These are phyloP conservation scores for Magnusiomyces fungicola DNA, from an alignment of 1,139 yeast genomes.

Conservation along the genomic window DNA sequence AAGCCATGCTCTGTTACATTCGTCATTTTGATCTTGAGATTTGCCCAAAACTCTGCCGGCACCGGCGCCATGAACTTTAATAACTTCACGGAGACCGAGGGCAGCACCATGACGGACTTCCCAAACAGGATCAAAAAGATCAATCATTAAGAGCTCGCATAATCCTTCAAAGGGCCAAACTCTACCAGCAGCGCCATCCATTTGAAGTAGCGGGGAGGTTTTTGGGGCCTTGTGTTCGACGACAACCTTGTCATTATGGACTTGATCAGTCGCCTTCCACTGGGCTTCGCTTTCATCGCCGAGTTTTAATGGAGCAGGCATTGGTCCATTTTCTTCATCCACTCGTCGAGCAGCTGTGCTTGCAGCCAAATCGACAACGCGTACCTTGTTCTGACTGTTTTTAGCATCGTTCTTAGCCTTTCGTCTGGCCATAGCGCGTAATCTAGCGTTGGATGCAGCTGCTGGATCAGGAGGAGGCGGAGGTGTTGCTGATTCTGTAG, in stretches of 20 bases:
- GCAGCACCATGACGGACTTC: constrained; percentile 96
- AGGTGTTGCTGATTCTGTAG: constrained; percentile 19
- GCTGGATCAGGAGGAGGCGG: constrained; percentile 22
- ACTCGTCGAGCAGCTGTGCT: constrained; percentile 64
- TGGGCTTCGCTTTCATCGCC: constrained; percentile 17
- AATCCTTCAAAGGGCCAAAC: constrained; percentile 98
- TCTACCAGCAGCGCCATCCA: constrained; percentile 57
- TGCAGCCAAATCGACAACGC: constrained; percentile 64
- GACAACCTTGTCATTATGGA: constrained; percentile 74
- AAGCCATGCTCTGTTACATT: constrained; percentile 58
- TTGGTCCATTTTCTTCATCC: constrained; percentile 18
- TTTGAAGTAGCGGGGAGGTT: constrained; percentile 62
- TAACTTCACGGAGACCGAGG: constrained; percentile 79
- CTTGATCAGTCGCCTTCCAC: constrained; percentile 62
- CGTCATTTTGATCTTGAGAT: constrained; percentile 52
- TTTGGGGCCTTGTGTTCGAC: constrained; percentile 71
- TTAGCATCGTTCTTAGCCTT: constrained; percentile 80
- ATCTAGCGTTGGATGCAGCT: constrained; percentile 56
- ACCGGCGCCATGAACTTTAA: constrained; percentile 76
- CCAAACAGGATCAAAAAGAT: constrained; percentile 83
- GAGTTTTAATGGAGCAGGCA: constrained; percentile 16
- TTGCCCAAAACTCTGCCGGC: constrained; percentile 77
- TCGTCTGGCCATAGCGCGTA: constrained; percentile 90
- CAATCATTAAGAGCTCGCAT: constrained; percentile 74
- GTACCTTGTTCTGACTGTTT: constrained; percentile 48